Base-by-base conservation (phyloP, 495 filamentous ascomycete species). In the Aspergillus affinis region DNA sequence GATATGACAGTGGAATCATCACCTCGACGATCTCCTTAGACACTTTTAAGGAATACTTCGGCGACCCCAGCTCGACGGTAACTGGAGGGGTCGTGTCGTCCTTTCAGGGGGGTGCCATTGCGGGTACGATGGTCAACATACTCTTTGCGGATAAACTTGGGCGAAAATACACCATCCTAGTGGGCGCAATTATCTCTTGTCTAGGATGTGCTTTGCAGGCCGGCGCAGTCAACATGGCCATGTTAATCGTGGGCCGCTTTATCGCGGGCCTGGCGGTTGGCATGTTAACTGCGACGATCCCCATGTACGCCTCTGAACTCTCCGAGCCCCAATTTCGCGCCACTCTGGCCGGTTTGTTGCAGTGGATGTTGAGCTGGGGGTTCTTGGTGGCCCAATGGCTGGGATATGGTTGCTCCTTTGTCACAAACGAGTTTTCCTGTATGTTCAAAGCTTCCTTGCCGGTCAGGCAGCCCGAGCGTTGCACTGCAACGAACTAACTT, bases 21-120 rank as follows among this genome's bases (percentile, higher is more conserved):
- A 76, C 55, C 63, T 83, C 58, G 61, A 76, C 48, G 17, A 71
- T 82, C 19, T 77, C 72, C 23, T 62, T 77, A 21, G 55, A 59
- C 27, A 70, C 74, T 6, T 82, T 81, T 55, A 60, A 70, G 21
- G 66, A 64, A 19, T 78, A 81, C 63, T 81, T 80, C 52, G 55
- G 50, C 54, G 55, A 65, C 26, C 69, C 69, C 3, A 75, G 67
- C 15, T 62, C 76, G 58, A 70, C 72, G 10, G 60, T 72, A 4
- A 76, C 76, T 6, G 75, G 77, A 10, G 80, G 80, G 15, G 76
- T 82, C 26, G 80, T 81, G 29, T 81, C 78, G 6, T 66, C 78
- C 13, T 82, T 78, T 44, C 75, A 78, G 41, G 69, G 66, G 1
- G 65, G 65, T 63, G 80, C 79, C 10, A 80, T 79, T 59, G 59